phyloP scores from a whole-genome alignment of 1,284 basidiomycete genomes.

The Cutaneotrichosporon cyanovorans region DNA sequence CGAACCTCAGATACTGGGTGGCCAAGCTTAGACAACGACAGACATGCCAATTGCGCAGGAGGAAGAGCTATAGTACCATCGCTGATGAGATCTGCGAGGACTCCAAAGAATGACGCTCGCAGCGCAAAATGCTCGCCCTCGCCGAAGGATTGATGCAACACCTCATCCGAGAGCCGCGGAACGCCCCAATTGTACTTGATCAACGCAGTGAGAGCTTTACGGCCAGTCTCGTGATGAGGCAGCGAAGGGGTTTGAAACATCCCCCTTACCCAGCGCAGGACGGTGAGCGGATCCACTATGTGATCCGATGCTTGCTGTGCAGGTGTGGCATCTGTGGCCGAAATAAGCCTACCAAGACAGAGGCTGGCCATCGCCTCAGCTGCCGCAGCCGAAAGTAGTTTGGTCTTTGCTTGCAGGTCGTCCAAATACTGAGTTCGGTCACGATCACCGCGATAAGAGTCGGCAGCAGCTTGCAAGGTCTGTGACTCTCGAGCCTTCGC shows the following conservation, averaged over 20 bases:
- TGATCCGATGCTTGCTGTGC: constrained; percentile 32
- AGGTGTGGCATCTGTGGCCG: constrained; percentile 30
- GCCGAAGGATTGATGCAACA: constrained; percentile 65
- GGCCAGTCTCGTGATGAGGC: constrained; percentile 44
- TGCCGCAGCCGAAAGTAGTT: constrained; percentile 64
- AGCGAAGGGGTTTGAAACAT: constrained; percentile 44
- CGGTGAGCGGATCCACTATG: constrained; percentile 43
- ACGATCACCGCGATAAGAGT: constrained; percentile 48
- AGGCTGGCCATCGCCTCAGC: constrained; percentile 77
- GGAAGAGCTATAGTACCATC: constrained; percentile 51
- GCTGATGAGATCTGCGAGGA: constrained; percentile 58
- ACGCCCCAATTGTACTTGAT: constrained; percentile 59
- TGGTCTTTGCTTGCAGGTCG: constrained; percentile 63
- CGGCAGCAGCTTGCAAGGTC: constrained; percentile 65
- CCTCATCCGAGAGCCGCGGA: constrained; percentile 59
- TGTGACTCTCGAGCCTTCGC: constrained; percentile 64
- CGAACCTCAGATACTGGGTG: constrained; percentile 64
- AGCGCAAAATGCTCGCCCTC: constrained; percentile 47
- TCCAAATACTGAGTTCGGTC: constrained; percentile 54
- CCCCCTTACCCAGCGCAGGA: constrained; percentile 48
- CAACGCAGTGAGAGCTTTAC: constrained; percentile 66
- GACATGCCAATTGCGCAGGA: constrained; percentile 63
- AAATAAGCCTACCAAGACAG: constrained; percentile 49
- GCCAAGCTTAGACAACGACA: constrained; percentile 77
- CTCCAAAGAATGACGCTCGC: constrained; percentile 62